Base-by-base conservation (phyloP, 306 rosid species). In the Citrullus amarus region DNA sequence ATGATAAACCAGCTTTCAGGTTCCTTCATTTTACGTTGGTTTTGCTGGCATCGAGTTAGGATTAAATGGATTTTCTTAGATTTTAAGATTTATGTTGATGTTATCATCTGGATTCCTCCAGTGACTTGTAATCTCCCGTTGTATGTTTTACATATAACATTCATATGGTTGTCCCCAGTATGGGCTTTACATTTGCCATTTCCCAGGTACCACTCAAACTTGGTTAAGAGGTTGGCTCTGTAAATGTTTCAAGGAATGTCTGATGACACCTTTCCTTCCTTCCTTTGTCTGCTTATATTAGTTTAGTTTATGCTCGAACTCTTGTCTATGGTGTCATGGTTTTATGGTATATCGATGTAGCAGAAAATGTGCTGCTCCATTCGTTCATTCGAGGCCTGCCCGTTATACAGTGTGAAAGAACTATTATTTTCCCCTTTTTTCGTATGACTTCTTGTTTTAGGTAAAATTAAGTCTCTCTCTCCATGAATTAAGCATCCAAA, bases 1-100 rank as follows among this genome's bases (percentile, higher is more conserved):
- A 83, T 79, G 85, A 82, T 73, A 75, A 80, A 82, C 84, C 82
- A 86, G 83, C 74, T 81, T 79, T 57, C 74, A 82, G 81, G 80
- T 83, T 90, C 46, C 46, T 72, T 82, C 77, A 77, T 77, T 78
- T 43, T 69, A 12, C 34, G 25, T 82, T 86, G 86, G 63, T 77
- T 75, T 75, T 75, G 36, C 79, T 38, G 54, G 54, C 55, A 10
- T 76, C 50, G 34, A 73, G 48, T 4, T 74, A 34, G 78, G 78
- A 74, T 74, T 30, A 74, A 53, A 15, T 71, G 58, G 20, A 12
- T 25, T 48, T 69, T 71, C 28, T 71, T 71, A 25, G 75, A 68
- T 14, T 74, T 18, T 34, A 51, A 51, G 28, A 36, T 74, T 32
- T 2, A 50, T 15, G 44, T 30, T 73, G 28, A 28, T 32, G 44